Conservation (phyloP, 768 basidiomycete species). For the Boletus reticuloceps region DNA sequence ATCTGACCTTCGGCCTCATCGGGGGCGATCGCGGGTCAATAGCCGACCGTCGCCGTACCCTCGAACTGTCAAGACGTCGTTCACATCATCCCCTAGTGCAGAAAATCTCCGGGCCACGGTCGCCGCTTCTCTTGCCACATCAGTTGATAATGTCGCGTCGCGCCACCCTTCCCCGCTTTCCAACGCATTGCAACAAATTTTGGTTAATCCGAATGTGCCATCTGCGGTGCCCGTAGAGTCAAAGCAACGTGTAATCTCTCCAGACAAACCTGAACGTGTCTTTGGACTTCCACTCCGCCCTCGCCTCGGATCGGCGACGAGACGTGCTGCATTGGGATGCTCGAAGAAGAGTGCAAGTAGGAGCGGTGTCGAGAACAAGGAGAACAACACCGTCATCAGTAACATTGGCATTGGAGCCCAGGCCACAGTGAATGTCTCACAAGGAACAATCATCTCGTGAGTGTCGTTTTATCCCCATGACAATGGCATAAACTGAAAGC, state of each 20-base stretch:
- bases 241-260: conserved; percentile 32
- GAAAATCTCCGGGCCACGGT: conserved; percentile 35
- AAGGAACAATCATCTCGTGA: conserved; percentile 52
- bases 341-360: conserved; percentile 58
- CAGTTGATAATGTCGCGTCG: conserved; percentile 12
- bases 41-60: conserved; percentile 79
- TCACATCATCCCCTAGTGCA: conserved; percentile 36
- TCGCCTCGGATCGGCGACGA: conserved; percentile 51
- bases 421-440: conserved; percentile 21
- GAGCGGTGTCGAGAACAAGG: conserved; percentile 53
- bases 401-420: conserved; percentile 3
- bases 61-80: conserved; percentile 43
- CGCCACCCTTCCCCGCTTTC: conserved; percentile 22
- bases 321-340: conserved; percentile 61
- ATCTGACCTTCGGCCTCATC: conserved; percentile 61
- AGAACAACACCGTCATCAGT: conserved; percentile 36
- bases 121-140: conserved; percentile 18
- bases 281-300: conserved; percentile 39
- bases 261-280: conserved; percentile 29
- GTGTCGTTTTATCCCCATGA: conserved; percentile 23
- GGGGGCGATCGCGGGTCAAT: conserved; percentile 62
- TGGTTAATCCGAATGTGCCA: conserved; percentile 41
- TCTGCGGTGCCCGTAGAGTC: conserved; percentile 25
- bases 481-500: not conserved
- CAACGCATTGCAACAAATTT: conserved; percentile 41